These are phyloP conservation scores for Globisporangium parvum DNA, from an alignment of 352 stramenopile species.

Conservation along the genomic window DNA sequence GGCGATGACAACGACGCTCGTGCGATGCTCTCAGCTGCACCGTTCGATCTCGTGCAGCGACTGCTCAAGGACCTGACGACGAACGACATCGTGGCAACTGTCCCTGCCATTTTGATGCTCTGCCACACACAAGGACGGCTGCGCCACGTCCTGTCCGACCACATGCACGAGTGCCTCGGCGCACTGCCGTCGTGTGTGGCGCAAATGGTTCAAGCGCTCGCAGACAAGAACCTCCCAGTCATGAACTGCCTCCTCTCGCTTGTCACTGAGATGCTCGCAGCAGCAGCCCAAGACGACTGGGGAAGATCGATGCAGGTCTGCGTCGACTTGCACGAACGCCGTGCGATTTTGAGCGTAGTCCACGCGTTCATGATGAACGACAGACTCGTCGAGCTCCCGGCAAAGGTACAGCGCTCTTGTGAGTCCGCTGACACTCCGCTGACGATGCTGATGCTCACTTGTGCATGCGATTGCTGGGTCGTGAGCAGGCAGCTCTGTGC, in stretches of 20 bases:
- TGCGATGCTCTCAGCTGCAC: no score
- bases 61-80: no score
- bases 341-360: neutral
- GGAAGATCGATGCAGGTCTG: neutral
- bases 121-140: no score
- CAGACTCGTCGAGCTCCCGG: neutral
- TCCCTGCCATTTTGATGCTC: no score
- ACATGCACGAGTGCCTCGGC: no score
- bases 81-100: no score
- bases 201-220: neutral
- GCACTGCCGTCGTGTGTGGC: no score
- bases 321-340: neutral
- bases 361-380: neutral
- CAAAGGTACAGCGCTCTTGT: neutral
- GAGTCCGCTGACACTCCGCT: no score
- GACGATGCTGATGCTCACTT: neutral
- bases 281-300: neutral
- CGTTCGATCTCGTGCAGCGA: no score
- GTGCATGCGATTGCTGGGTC: neutral
- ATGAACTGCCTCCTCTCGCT: neutral
- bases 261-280: neutral
- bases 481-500: neutral
- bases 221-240: neutral
- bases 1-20: no score
- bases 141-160: no score